phyloP scores from a whole-genome alignment of 805 yeast genomes.

The Scheffersomyces spartinae region DNA sequence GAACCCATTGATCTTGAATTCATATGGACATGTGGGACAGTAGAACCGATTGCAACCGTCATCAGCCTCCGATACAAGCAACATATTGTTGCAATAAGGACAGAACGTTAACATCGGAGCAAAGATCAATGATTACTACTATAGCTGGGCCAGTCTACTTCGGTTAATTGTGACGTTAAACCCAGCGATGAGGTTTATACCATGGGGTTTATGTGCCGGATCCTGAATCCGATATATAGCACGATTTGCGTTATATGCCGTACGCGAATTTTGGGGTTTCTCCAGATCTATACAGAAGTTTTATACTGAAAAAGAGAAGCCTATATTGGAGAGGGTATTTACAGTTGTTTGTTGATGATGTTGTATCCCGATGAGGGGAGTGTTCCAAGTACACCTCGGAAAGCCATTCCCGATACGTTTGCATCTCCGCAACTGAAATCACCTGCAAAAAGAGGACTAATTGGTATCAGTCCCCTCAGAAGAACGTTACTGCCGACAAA shows the following conservation, averaged over 20 bases:
- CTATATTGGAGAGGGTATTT: too few relatives aligned
- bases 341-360: too few relatives aligned
- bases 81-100: slow-evolving; percentile 89
- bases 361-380: too few relatives aligned
- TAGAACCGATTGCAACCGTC: slow-evolving; percentile 56
- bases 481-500: slow-evolving; percentile 14
- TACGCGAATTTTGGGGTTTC: too few relatives aligned
- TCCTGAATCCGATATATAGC: too few relatives aligned
- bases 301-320: too few relatives aligned
- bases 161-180: background rate
- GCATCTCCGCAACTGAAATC: slow-evolving; percentile 1
- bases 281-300: too few relatives aligned
- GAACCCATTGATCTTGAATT: slow-evolving; percentile 75
- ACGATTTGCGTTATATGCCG: too few relatives aligned
- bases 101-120: slow-evolving; percentile 81
- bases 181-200: slow-evolving; percentile 1
- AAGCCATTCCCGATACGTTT: slow-evolving; percentile 4
- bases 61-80: slow-evolving; percentile 55
- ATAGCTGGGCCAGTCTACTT: too few relatives aligned
- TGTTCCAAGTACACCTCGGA: too few relatives aligned
- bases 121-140: too few relatives aligned
- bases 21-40: slow-evolving; percentile 93
- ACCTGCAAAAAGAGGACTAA: background rate
- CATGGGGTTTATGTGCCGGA: too few relatives aligned
- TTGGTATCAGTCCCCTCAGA: slow-evolving; percentile 7